phyloP scores from a whole-genome alignment of 495 filamentous ascomycete genomes.

The Xylaria venustula region DNA sequence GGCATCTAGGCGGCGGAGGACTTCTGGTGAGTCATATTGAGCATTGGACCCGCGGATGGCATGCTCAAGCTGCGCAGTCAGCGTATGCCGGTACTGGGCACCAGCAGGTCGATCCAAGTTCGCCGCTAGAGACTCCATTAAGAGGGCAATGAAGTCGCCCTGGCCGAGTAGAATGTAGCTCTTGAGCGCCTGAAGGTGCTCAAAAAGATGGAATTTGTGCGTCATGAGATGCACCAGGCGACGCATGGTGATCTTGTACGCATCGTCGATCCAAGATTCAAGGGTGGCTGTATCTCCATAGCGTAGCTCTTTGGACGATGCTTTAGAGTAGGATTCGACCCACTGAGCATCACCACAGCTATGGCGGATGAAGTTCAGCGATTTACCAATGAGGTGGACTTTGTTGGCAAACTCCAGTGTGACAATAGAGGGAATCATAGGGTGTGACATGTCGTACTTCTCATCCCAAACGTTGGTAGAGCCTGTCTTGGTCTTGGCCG shows the following conservation, averaged over 20 bases:
- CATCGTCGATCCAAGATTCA: constrained; percentile 90
- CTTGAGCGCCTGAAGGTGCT: constrained; percentile 89
- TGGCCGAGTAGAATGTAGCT: constrained; percentile 92
- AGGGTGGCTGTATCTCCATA: constrained; percentile 94
- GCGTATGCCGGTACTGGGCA: constrained; percentile 88
- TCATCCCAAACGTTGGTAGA: constrained; percentile 96
- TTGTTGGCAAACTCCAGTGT: constrained; percentile 90
- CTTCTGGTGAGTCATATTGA: constrained; percentile 91
- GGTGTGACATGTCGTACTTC: constrained; percentile 84
- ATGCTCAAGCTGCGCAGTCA: constrained; percentile 96
- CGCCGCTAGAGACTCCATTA: constrained; percentile 93
- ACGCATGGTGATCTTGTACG: constrained; percentile 96
- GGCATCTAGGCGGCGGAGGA: constrained; percentile 87
- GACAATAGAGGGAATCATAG: constrained; percentile 90
- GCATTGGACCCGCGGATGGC: constrained; percentile 96
- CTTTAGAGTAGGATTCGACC: constrained; percentile 96
- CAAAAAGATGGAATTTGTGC: constrained; percentile 88
- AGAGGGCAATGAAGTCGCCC: constrained; percentile 94
- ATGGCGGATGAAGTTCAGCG: constrained; percentile 95
- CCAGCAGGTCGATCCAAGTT: constrained; percentile 95
- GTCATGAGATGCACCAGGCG: constrained; percentile 92
- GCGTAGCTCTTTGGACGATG: constrained; percentile 83
- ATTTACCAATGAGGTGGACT: constrained; percentile 95
- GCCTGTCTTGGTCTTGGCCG: constrained; percentile 54
- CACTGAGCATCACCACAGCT: constrained; percentile 90